These are phyloP conservation scores for Medicago arabica DNA, from an alignment of 306 rosid species.

Conservation along the genomic window DNA sequence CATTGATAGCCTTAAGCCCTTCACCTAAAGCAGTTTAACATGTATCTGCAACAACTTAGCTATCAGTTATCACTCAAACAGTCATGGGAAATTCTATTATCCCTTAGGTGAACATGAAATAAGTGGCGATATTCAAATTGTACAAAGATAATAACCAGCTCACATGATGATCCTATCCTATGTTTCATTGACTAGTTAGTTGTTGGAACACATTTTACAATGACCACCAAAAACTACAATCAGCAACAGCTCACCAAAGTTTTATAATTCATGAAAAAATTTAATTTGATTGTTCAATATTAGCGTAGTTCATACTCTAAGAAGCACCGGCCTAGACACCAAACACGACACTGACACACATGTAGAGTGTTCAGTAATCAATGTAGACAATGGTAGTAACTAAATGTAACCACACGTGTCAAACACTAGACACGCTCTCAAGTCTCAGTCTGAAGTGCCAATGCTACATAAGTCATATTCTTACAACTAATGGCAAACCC, in stretches of 20 bases:
- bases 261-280: neutral
- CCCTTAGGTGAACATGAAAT: neutral
- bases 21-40: slow-evolving; percentile 10
- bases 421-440: neutral
- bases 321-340: neutral
- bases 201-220: slow-evolving; percentile 21
- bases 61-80: slow-evolving; percentile 16
- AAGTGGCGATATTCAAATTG: neutral
- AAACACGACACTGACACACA: neutral
- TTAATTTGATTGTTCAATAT: neutral
- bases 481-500: slow-evolving; percentile 20
- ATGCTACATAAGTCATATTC: neutral
- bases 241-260: slow-evolving; percentile 31
- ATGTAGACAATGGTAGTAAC: neutral
- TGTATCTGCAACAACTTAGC: slow-evolving; percentile 19
- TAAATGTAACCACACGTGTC: neutral
- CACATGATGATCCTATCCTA: neutral
- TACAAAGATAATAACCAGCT: neutral
- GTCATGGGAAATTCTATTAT: slow-evolving; percentile 12
- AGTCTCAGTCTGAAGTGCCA: neutral
- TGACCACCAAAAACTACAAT: neutral
- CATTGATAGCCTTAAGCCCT: neutral
- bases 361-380: neutral
- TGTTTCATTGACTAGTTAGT: slow-evolving; percentile 8
- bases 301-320: neutral